These are phyloP conservation scores for Xerocomus amazonicus DNA, from an alignment of 1,284 basidiomycete genomes.

Conservation along the genomic window DNA sequence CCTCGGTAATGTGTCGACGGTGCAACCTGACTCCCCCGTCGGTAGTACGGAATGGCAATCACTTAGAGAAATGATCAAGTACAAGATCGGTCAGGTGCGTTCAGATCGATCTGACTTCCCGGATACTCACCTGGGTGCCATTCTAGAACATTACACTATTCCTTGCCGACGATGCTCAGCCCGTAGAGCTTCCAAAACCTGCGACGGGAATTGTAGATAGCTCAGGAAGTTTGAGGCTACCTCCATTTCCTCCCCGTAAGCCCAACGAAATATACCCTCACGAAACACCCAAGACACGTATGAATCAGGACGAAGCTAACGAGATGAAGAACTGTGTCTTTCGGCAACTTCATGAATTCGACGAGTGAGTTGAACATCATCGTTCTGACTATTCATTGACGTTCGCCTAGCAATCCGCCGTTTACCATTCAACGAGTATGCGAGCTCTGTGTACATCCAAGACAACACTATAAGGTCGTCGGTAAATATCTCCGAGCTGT, in stretches of 20 bases:
- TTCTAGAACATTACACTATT: conserved; percentile 58
- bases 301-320: conserved; percentile 63
- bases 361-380: conserved; percentile 50
- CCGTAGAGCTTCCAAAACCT: conserved; percentile 15
- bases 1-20: conserved; percentile 1
- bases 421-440: conserved; percentile 93
- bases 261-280: conserved; percentile 47
- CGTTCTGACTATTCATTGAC: conserved; percentile 12
- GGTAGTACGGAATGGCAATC: conserved; percentile 71
- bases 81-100: conserved; percentile 61
- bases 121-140: background rate
- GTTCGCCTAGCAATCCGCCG: conserved; percentile 57
- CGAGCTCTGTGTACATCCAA: conserved; percentile 76
- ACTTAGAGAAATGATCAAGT: conserved; percentile 69
- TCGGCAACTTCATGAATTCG: conserved; percentile 71
- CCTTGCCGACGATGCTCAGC: conserved; percentile 41
- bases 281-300: conserved; percentile 54
- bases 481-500: conserved; percentile 92
- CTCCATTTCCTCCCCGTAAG: conserved; percentile 73
- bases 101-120: background rate
- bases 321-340: conserved; percentile 60
- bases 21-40: conserved; percentile 9
- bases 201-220: conserved; percentile 23
- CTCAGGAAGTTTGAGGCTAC: conserved; percentile 69
- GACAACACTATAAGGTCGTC: conserved; percentile 68